Evolutionary conservation across 495 filamentous ascomycete species (phyloP), one percentile per base, ranked within the genome.

Genomic region (Xylaria bambusicola): DNA sequence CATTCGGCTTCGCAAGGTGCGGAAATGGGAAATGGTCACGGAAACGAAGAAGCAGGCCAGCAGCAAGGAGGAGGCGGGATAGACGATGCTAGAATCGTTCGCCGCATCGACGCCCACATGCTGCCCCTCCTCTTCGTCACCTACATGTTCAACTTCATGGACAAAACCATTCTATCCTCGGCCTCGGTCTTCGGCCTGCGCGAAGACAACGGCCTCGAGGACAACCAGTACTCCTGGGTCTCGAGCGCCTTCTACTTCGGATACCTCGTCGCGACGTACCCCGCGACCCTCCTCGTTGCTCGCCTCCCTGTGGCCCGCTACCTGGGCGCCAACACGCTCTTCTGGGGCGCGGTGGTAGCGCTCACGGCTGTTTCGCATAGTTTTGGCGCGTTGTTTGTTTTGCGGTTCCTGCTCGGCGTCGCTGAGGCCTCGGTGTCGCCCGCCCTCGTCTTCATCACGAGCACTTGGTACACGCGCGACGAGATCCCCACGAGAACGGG

Each of bases 281-380:
- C 69, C 7, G 70, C 71, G 5, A 66, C 65, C 0, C 44, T 69
- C 2, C 42, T 73, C 6, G 48, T 73, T 23, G 60, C 66, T 23
- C 67, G 69, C 8, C 40, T 75, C 29, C 72, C 73, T 3, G 56
- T 73, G 5, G 73, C 62, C 3, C 68, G 67, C 38, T 71, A 69
- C 54, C 64, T 73, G 35, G 53, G 61, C 44, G 52, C 18, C 41
- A 66, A 60, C 33, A 66, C 66, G 3, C 54, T 74, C 6, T n/a
- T 72, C 56, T 79, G 85, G 83, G 91, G 90, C 0, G 79, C 89
- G 13, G 81, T 81, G 44, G 92, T 92, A 79, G 86, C 84, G 5
- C 79, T 77, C 23, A 93, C 92, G 77, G 91, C 90, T 0, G 75
- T 91, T 2, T 85, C 88, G 0, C 75, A 80, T 8, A 88, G 88